Evolutionary conservation across 768 basidiomycete species (phyloP), one percentile per base, ranked within the genome.

Genomic region (Suillus plorans): DNA sequence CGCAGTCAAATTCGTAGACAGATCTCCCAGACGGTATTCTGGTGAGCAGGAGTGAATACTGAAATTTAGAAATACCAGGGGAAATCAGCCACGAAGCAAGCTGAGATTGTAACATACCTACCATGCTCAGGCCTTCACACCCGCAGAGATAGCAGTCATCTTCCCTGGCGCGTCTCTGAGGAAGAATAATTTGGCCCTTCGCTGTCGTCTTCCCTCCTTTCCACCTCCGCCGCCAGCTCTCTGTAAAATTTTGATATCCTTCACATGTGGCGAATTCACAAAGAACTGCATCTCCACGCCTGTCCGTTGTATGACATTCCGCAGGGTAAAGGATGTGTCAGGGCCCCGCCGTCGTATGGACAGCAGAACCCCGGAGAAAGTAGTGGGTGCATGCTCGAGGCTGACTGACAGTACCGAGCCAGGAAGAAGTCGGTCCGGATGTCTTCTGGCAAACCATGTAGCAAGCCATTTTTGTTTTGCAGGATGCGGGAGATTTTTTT

Each of bases 251-350:
- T 89, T 88, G 77, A 99, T 90, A 63, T 91, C 88, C 82, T 92
- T 94, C 77, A 99, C 71, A 73, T 93, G 86, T 36, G 97, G 96
- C 60, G 91, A 92, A 72, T 86, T 88, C 68, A 89, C 87, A 75
- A 90, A 95, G 79, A 94, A 92, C 72, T 90, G 90, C 90, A 94
- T 90, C 82, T 98, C 97, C 45, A 97, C 90, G 14, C 95, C 96
- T 14, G 91, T 94, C 67, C 94, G 85, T 70, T 94, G 91, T 61
- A 99, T 85, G 68, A 97, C 86, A 78, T 98, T 98, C 68, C 97
- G 86, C 60, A 99, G 79, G 61, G 89, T 82, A 73, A 99, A 92
- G n/a, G 89, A 90, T 34, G 94, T 95, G 78, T 94, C 93, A 36
- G 87, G 83, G 1, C 95, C 96, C 45, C 91, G 86, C 70, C 93